Conservation (phyloP, 169 alveolate species). For the Eimeria acervulina region DNA sequence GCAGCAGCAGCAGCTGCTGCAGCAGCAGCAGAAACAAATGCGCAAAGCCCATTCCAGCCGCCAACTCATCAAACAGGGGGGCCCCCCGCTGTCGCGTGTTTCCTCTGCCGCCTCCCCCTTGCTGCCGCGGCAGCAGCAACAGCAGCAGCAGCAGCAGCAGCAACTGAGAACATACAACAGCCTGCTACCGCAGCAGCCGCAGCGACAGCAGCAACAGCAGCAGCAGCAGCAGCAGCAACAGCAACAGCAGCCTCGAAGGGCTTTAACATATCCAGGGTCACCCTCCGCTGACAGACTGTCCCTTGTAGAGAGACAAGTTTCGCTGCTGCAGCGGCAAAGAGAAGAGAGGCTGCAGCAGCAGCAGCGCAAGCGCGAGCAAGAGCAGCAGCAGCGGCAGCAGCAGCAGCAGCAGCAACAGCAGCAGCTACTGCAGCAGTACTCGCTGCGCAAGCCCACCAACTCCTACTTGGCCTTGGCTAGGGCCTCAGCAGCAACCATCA, state of each 20-base stretch:
- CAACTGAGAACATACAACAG: background rate
- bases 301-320: conserved; percentile 3
- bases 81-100: background rate
- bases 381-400: too few relatives aligned
- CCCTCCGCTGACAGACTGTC: background rate
- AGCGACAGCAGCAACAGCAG: conserved; percentile 5
- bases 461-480: background rate
- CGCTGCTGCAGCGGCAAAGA: conserved; percentile 14
- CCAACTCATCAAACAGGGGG: background rate
- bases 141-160: conserved; percentile 1
- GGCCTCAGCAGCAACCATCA: conserved; percentile 26
- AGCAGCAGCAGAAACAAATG: background rate
- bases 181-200: background rate
- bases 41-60: background rate
- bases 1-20: conserved; percentile 6
- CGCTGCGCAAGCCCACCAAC: background rate
- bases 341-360: conserved; percentile 30
- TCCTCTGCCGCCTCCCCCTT: background rate
- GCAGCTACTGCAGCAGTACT: too few relatives aligned
- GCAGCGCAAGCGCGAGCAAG: too few relatives aligned
- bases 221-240: conserved; percentile 22
- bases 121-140: background rate
- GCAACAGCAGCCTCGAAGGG: background rate
- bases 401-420: too few relatives aligned
- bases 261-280: background rate